Evolutionary conservation across 345 rosid species (phyloP), one percentile per base, ranked within the genome.

Genomic region (Iberis pinnata): DNA sequence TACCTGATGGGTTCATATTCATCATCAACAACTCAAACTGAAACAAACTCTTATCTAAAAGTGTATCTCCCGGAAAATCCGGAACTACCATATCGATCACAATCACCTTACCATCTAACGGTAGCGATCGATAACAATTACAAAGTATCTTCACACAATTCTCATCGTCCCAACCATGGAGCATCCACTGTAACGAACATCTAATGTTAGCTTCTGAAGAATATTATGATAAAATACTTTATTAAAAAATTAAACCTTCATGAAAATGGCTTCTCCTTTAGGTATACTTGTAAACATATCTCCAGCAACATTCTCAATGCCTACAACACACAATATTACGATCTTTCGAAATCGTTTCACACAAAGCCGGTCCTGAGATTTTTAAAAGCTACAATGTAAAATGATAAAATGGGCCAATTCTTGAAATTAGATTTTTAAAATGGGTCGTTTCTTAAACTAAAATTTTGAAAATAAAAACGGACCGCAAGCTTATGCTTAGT

Each of bases 261-360:
- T 80, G 82, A 80, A 80, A 63, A 83, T 77, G 49, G 77, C 78
- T 38, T 86, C 81, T 58, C 81, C 88, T 51, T 77, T 61, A 8
- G 93, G 89, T 38, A 74, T 66, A 15, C 36, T 56, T 33, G 26
- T 25, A 43, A 74, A 70, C 76, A 72, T 72, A 40, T 73, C 77
- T 37, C 79, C 79, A 42, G 73, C 56, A 64, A 75, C 68, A 67
- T 73, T 51, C 48, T 62, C 58, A 10, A 77, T 73, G 7, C 75
- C 72, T 67, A 58, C 31, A 68, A 50, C n/a, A 31, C 26, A 27
- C 27, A 8, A 22, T 7, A 3, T 18, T 24, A 42, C 22, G 7
- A 57, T 9, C 4, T 43, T 31, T 18, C 9, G 25, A 52, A 55
- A 57, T 20, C 52, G 22, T 1, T 17, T 41, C 8, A 29, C 33